Base-by-base conservation (phyloP, 345 rosid species). In the Dovyalis caffra region DNA sequence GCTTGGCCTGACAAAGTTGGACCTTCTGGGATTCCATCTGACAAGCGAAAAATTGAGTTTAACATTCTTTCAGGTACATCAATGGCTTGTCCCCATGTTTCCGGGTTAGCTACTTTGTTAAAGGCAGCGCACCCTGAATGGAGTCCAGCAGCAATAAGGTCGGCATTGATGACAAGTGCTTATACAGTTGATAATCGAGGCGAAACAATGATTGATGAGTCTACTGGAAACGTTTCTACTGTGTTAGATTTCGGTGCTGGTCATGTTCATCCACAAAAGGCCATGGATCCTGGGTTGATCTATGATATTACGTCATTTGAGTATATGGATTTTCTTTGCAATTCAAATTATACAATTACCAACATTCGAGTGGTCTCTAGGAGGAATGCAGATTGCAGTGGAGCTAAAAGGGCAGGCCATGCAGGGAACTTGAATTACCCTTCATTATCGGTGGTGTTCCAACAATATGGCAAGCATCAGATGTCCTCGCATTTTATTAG, bases 91-190 rank as follows among this genome's bases (percentile, higher is more conserved):
- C 83, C 83, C 8, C 83, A 80, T 68, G 83, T 80, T 51, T 80
- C 83, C 10, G 83, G 83, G 11, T 63, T 80, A 51, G 83, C 83
- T 18, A 80, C 83, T 25, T 32, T 80, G 66, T 63, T 80, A 29
- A 80, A 80, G 79, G 83, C 83, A 1, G 79, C 79, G 0, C 83
- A 80, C 68, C 80, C 83, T 5, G 80, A 80, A 51, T 80, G 83
- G 83, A 72, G 74, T 45, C 77, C 83, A 20, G 83, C 83, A 3
- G 80, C 83, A 0, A 76, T 80, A 35, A 72, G 38, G 43, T 80
- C 83, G n/a, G 83, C 83, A 5, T 62, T 80, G 67, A 80, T 80
- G 83, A 80, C 83, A 26, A 80, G 80, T 28, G 83, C 83, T n/a
- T 80, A 80, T 15, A 76, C 80, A 3, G 83, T 72, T 10, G 83